Evolutionary conservation across 1,139 yeast genomes (phyloP), one percentile per base, ranked within the genome.

Genomic region (Zygoascus hellenicus): DNA sequence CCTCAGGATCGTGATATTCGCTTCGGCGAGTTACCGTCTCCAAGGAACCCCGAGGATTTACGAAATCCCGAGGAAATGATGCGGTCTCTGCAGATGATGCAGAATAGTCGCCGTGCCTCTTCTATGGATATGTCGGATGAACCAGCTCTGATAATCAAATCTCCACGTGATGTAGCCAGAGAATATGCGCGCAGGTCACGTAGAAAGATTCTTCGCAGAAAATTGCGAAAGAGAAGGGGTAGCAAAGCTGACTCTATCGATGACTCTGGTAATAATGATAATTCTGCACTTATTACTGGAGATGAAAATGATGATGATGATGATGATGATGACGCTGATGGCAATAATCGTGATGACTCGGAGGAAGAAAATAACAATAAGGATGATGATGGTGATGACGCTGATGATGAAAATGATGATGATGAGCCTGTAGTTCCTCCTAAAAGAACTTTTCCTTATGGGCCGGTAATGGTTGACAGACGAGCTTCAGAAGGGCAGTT

Each of bases 1-100:
- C 53, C 54, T 4, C 43, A 45, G 9, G 58, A 51, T 6, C 43
- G 52, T 14, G 54, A 53, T 35, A 51, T 51, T 31, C 45, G 48
- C 30, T 52, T 51, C 59, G 62, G 70, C 5, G 64, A 56, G 34
- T 61, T 75, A 31, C 82, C 81, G 0, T 65, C 66, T 38, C 80
- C 80, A 0, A 54, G 54, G 5, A 42, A 48, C n/a, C 46, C 54
- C 22, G 50, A 56, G 58, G 69, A 72, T 17, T 81, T 81, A 36
- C 70, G 85, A 9, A 81, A 81, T 31, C 96, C 96, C 1, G 79
- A 84, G 45, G 96, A 89, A 60, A 83, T 89, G 81, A 83, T 74
- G 60, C 74, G 83, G 67, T 87, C 96, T 1, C 83, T 88, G 54
- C 82, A 87, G 45, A 80, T 87, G 81, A 70, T 88, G 66, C 83